Conservation (phyloP, 2,329 filamentous ascomycete species). For the Bipolaris gigantea region DNA sequence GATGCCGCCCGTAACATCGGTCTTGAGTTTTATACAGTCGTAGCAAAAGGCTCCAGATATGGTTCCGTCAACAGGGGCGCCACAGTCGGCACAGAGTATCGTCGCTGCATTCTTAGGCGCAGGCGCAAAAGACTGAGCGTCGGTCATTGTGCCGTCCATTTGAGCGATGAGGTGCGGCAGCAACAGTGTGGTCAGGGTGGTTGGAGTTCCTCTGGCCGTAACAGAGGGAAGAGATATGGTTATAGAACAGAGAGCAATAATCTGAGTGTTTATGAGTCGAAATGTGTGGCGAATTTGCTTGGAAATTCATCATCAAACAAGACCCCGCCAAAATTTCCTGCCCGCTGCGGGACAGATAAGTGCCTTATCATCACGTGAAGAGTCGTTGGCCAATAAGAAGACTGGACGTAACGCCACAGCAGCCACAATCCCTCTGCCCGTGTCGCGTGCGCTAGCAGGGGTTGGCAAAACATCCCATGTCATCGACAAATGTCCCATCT, state of each 20-base stretch:
- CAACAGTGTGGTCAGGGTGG: not conserved
- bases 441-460: not conserved
- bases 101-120: constrained; percentile 54
- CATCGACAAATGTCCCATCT: constrained; percentile 1
- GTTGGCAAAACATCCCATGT: constrained; percentile 10
- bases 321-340: constrained; percentile 33
- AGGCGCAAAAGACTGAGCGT: constrained; percentile 46
- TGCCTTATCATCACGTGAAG: constrained; percentile 36
- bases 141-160: constrained; percentile 45
- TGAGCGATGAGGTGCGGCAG: constrained; percentile 4
- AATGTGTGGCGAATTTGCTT: constrained; percentile 29
- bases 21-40: constrained; percentile 91
- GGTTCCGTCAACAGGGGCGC: constrained; percentile 91
- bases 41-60: constrained; percentile 84
- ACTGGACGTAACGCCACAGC: not conserved
- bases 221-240: not conserved
- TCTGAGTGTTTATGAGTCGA: constrained; percentile 18
- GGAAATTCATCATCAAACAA: constrained; percentile 28
- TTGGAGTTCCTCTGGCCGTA: not conserved
- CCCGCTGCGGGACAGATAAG: constrained; percentile 5
- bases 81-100: constrained; percentile 99
- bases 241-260: constrained; percentile 3
- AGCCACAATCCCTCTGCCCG: not conserved
- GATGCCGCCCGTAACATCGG: constrained; percentile 90
- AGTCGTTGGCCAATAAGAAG: not conserved